Evolutionary conservation across 495 filamentous ascomycete species (phyloP), one percentile per base, ranked within the genome.

Genomic region (Bryoglossum gracile): DNA sequence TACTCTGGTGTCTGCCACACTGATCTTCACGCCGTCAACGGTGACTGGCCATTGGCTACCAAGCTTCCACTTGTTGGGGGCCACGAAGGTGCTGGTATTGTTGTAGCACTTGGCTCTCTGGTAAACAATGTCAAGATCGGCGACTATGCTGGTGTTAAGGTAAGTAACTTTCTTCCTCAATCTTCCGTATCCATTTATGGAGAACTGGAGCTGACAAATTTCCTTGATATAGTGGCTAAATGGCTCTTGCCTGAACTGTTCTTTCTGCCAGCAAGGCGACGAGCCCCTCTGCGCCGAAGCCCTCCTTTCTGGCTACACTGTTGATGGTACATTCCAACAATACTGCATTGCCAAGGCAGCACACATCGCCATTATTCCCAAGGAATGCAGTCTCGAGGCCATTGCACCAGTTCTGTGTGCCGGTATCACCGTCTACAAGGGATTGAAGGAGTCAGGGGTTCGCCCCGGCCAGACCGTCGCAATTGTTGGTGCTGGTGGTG

Each of bases 1-100:
- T 96, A 83, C 76, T 84, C 86, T 5, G 90, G 90, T 62, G 89
- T 96, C 49, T 95, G 90, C 73, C 89, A 94, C 72, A 94, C 90
- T 0, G 85, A 89, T 61, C 62, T 69, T 47, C 65, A 69, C 48
- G 87, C 88, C 43, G 72, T 89, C 68, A 86, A 83, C 44, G 88
- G 90, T 52, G 86, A 94, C 69, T 94, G 89, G 88, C 89, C 90
- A 9, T 65, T 94, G 34, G 61, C 70, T 4, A 77, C 77, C 53
- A 94, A 94, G 69, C 65, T 84, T 16, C 86, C 87, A 11, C 73
- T 94, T n/a, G 83, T 96, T 33, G 89, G 90, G 57, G 90, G 90
- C n/a, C 90, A 96, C 68, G 89, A 95, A 68, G 90, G 85, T 48
- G 86, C 89, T 24, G 89, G 89, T 59, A 67, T 89, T 32, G 85